Percentiles rank a stretch among this genome's conserved stretches.
Evolutionary conservation across 139 green algal species (phyloP).

Genomic region (Tetratostichococcus sp.): DNA sequence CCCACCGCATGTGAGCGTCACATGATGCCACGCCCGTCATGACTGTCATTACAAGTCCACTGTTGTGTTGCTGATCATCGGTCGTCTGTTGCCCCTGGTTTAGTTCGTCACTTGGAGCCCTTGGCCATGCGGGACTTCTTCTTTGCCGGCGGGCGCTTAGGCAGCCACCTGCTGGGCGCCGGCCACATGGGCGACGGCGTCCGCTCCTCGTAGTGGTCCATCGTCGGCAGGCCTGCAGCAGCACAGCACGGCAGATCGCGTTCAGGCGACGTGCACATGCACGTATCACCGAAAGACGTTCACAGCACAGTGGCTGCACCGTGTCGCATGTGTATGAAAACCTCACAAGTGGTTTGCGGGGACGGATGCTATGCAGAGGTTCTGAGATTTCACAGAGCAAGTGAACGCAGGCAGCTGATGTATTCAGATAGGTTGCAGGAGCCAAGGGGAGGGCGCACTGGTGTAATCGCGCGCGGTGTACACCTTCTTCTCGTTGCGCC

Average conservation of each 20-base stretch:
- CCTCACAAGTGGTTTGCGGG: no score
- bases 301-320: no score
- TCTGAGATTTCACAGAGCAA: no score
- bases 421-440: background rate
- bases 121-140: background rate
- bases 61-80: no score
- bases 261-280: no score
- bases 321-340: no score
- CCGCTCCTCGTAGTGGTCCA: conserved; percentile 10
- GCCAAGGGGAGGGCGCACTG: conserved; percentile 11
- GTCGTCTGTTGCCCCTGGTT: no score
- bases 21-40: no score
- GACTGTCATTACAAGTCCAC: no score
- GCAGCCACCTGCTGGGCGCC: background rate
- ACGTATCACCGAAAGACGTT: no score
- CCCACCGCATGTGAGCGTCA: no score
- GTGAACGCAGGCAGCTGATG: background rate
- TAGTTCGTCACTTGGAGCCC: background rate
- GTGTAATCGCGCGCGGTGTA: conserved; percentile 29
- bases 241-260: background rate
- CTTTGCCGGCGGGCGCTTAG: background rate
- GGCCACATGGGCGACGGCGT: conserved; percentile 13
- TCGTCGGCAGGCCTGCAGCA: conserved; percentile 24
- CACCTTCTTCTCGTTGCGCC: conserved; percentile 48
- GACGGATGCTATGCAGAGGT: no score